Base-by-base conservation (phyloP, 345 rosid species). In the Hevea brasiliensis region DNA sequence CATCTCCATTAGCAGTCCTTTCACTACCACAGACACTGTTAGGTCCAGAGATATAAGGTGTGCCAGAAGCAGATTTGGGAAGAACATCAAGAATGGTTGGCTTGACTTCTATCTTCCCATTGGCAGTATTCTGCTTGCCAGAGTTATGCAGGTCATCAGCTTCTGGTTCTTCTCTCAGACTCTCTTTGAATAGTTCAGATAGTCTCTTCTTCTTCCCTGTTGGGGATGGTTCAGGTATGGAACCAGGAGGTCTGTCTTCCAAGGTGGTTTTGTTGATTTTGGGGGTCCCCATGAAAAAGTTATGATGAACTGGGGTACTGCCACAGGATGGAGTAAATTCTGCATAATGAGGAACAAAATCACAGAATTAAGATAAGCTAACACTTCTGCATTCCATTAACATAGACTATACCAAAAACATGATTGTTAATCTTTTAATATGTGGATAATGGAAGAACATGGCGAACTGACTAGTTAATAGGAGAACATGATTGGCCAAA, bases 251-350 rank as follows among this genome's bases (percentile, higher is more conserved):
- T 75, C 57, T 81, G 72, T 45, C 88, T 51, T 54, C 85, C 45
- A 32, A 63, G 23, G 67, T 17, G 67, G 72, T 76, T 66, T 63
- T 79, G 70, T 74, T 77, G 50, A 76, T 73, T 67, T 75, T 84
- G 27, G 87, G 90, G 41, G 75, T 74, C 66, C 89, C 85, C 8
- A 57, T 57, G 0, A 88, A 81, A 81, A 89, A 84, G 56, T 69
- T 84, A 47, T 79, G 84, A 77, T 87, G 94, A 71, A 87, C 87
- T 9, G 98, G 99, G 74, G 98, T 91, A 70, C 67, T 89, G 53
- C 98, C 99, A 24, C 83, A 85, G 51, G 97, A 95, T 29, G 98
- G 98, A 53, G 97, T 95, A 81, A 92, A 91, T 82, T 95, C 98
- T 95, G 89, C 81, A 79, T 20, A 57, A 20, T 8, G 10, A 10